Evolutionary conservation across 2,329 filamentous ascomycete genomes (phyloP).

Genomic region (Aotearoamyces nothofagi): DNA sequence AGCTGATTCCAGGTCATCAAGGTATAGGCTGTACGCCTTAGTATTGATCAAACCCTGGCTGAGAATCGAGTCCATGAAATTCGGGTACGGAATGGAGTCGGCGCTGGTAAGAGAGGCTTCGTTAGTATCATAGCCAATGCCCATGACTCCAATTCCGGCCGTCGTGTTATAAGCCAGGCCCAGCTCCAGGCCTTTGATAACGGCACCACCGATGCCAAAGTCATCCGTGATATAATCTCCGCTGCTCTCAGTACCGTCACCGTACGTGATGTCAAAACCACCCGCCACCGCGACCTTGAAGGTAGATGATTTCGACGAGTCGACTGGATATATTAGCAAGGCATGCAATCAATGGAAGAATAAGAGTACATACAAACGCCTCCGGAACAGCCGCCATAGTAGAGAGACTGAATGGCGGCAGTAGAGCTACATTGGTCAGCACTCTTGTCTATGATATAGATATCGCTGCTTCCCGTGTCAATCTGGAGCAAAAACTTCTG

Average conservation of each 20-base stretch:
- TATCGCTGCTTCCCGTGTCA: constrained; percentile 45
- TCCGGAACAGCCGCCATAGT: too few relatives aligned
- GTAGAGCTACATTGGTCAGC: too few relatives aligned
- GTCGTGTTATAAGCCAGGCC: constrained; percentile 17
- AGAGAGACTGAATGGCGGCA: too few relatives aligned
- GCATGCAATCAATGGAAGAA: background rate
- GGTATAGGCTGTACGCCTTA: constrained; percentile 55
- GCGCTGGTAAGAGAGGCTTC: constrained; percentile 13
- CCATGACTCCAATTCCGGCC: constrained; percentile 20
- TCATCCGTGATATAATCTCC: constrained; percentile 44
- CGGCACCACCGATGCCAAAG: constrained; percentile 27
- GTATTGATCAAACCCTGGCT: constrained; percentile 43
- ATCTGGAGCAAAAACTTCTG: constrained; percentile 36
- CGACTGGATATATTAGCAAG: constrained; percentile 8
- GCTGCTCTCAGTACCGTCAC: constrained; percentile 35
- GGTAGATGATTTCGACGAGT: constrained; percentile 30
- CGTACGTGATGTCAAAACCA: constrained; percentile 44
- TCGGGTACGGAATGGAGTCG: constrained; percentile 26
- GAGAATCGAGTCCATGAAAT: constrained; percentile 50
- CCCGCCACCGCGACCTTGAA: constrained; percentile 26
- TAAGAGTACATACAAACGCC: background rate
- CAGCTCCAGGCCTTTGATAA: constrained; percentile 23
- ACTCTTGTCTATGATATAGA: constrained; percentile 27
- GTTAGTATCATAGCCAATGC: constrained; percentile 22
- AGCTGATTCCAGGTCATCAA: constrained; percentile 38